Evolutionary conservation across 176 grass and related monocot genomes (phyloP), one percentile per base, ranked within the genome.

Genomic region (Zoysia japonica): DNA sequence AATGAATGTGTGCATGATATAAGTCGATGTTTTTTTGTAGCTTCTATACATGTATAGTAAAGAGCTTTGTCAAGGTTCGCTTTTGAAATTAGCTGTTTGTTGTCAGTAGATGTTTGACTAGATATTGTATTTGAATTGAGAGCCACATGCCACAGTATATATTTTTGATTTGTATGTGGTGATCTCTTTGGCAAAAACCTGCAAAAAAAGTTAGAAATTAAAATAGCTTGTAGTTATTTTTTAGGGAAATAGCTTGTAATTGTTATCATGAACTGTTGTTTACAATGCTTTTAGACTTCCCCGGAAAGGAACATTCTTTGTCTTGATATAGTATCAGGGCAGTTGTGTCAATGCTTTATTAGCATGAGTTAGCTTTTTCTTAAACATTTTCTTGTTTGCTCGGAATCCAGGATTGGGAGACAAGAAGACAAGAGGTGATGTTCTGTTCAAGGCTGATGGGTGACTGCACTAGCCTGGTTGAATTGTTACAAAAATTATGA

Each of bases 381-480:
- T 81, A 55, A 72, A 53, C 9, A 61, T 37, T 20, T 2, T 37
- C 41, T 14, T 16, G 9, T 59, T 85, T 52, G 20, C 6, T 38
- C 52, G 6, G 40, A 15, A 67, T 74, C 41, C 45, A 82, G 64
- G 61, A 55, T 68, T 85, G 78, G 60, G 72, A 76, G 71, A 11
- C 38, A 72, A 68, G 28, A 28, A 28, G 72, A 17, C 73, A 76
- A 65, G 80, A 76, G 66, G 84, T 3, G 38, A 56, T 54, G 61
- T 79, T 78, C 48, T 47, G 62, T 83, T 79, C 35, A 80, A 76
- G 75, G 65, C 69, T 80, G 70, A 80, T 80, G 70, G 77, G 38
- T 49, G 59, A 10, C n/a, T 80, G 77, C 84, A 84, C 81, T 87
- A 87, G 59, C 7, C 44, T 80, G 17, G 50, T 87, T 72, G 65